Evolutionary conservation across 73 alveolate genomes (phyloP).

Genomic region (Blepharisma stoltei): DNA sequence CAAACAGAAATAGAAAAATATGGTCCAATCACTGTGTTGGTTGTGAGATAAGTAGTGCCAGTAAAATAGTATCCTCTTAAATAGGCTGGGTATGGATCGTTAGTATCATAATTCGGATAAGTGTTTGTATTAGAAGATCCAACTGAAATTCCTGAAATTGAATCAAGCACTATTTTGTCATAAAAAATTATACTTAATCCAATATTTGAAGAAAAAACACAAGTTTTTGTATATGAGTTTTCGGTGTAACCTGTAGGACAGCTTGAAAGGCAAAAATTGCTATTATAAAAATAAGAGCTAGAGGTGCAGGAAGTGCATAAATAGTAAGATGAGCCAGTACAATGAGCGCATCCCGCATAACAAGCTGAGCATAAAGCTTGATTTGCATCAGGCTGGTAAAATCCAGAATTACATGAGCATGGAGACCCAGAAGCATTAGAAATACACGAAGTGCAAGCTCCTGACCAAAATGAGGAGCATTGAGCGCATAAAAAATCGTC

Average conservation of each 20-base stretch:
- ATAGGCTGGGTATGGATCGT: background rate
- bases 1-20: background rate
- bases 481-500: no score
- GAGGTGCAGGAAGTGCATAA: no score
- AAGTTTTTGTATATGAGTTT: background rate
- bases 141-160: background rate
- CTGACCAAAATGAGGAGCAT: no score
- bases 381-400: background rate
- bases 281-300: no score
- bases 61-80: constrained; percentile 18
- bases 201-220: background rate
- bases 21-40: background rate
- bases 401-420: constrained; percentile 18
- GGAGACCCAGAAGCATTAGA: no score
- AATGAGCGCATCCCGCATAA: background rate
- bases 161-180: background rate
- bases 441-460: no score
- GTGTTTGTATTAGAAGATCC: background rate
- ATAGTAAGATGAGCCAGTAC: background rate
- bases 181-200: background rate
- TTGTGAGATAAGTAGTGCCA: constrained; percentile 4
- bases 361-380: background rate
- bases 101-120: background rate
- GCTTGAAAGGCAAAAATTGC: no score
- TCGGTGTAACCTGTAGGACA: background rate